Conservation (phyloP, 306 rosid species). For the Fagus sylvatica region DNA sequence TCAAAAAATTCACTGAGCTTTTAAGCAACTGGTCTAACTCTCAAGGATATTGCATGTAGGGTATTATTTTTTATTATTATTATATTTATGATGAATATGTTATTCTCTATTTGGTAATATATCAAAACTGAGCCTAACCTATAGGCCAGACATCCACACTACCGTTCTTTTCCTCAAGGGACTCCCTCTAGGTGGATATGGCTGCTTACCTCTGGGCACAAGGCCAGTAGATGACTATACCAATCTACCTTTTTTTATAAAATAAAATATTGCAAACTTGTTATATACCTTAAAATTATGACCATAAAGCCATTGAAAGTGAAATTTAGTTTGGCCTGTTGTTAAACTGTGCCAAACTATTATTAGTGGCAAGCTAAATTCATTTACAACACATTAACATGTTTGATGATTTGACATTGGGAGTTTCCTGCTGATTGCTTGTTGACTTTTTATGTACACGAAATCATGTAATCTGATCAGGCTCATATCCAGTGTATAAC, state of each 20-base stretch:
- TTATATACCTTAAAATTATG: background rate
- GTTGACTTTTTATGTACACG: background rate
- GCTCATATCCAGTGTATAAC: background rate
- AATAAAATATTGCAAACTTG: background rate
- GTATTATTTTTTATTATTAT: constrained; percentile 7
- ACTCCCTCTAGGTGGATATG: background rate
- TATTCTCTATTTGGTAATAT: constrained; percentile 9
- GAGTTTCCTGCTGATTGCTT: background rate
- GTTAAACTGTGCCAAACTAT: background rate
- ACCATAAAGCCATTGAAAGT: background rate
- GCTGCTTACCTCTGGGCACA: background rate
- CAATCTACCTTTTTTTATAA: background rate
- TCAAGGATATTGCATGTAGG: constrained; percentile 71
- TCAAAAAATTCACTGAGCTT: constrained; percentile 34
- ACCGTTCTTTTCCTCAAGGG: background rate
- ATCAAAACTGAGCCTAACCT: background rate
- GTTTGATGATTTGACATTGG: background rate
- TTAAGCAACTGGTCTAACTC: constrained; percentile 66
- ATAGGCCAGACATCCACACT: background rate
- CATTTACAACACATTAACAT: background rate
- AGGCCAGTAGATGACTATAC: background rate
- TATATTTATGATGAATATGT: constrained; percentile 3
- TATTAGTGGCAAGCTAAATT: background rate
- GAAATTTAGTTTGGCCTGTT: background rate
- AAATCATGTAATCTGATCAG: background rate